Evolutionary conservation across 2,329 filamentous ascomycete species (phyloP).

Genomic region (Trichoderma sp.): DNA sequence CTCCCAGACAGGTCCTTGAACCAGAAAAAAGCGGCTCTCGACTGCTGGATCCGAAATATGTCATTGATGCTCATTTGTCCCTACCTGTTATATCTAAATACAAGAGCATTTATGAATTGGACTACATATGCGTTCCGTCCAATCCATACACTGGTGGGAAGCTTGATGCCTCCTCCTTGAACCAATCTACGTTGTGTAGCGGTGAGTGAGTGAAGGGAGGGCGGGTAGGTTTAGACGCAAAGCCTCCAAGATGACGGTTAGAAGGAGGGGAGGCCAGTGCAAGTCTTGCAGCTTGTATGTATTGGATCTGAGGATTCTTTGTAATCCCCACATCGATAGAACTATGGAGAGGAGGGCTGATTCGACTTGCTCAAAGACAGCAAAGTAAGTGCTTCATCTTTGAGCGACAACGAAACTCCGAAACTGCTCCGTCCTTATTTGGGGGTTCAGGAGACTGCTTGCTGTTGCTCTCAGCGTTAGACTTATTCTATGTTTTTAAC

Average conservation of each 20-base stretch:
- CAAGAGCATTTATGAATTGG: neutral
- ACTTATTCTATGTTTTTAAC: fast-evolving
- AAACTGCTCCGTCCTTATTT: neutral
- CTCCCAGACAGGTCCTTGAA: neutral
- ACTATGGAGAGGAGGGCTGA: neutral
- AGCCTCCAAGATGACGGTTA: neutral
- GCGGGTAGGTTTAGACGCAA: neutral
- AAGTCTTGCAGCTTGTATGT: neutral
- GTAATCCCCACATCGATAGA: neutral
- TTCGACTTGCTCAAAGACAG: neutral
- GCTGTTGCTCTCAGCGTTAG: fast-evolving
- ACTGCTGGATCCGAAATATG: neutral
- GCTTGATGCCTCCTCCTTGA: neutral
- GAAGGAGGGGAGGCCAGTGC: neutral
- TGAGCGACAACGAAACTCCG: neutral
- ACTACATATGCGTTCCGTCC: neutral
- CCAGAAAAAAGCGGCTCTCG: neutral
- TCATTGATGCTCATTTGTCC: neutral
- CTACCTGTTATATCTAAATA: neutral
- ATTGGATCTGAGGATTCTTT: neutral
- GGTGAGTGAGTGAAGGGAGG: neutral
- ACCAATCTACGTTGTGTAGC: neutral
- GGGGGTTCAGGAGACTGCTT: neutral
- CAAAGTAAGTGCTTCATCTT: neutral
- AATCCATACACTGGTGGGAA: neutral